Conservation (phyloP, 1,284 basidiomycete species). For the Xerocomus cyaneibrunnescens region DNA sequence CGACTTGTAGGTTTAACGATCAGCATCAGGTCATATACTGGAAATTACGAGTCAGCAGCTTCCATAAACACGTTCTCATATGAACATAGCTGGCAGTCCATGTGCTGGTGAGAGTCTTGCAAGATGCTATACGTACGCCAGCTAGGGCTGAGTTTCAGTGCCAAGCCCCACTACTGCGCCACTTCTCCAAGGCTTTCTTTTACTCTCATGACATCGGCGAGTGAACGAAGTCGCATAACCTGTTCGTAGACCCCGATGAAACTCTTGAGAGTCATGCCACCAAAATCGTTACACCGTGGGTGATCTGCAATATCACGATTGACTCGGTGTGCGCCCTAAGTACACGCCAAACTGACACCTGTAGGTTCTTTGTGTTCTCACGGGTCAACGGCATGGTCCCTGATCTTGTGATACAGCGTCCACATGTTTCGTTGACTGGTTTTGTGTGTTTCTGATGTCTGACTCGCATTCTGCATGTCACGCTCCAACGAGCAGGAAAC, state of each 20-base stretch:
- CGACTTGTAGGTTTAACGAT: no score
- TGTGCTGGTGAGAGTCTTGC: no score
- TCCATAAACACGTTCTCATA: conserved; percentile 2
- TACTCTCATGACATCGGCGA: no score
- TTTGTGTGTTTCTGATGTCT: not conserved
- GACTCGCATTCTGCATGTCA: not conserved
- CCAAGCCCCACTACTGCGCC: no score
- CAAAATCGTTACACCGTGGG: no score
- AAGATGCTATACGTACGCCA: not conserved
- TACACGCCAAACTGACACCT: not conserved
- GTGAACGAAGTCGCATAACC: no score
- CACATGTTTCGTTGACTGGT: no score
- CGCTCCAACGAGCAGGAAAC: not conserved
- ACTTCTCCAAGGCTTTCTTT: not conserved
- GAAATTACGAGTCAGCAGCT: no score
- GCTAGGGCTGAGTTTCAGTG: not conserved
- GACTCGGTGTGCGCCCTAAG: no score
- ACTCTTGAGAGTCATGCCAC: no score
- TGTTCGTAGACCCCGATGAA: not conserved
- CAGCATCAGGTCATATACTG: no score
- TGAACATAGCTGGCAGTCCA: not conserved
- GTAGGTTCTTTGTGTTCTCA: conserved; percentile 2
- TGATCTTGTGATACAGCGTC: not conserved
- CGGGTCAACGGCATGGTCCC: not conserved
- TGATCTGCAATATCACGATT: no score